Evolutionary conservation across 495 filamentous ascomycete species (phyloP), one percentile per base, ranked within the genome.

Genomic region (Elasticomyces elasticus): DNA sequence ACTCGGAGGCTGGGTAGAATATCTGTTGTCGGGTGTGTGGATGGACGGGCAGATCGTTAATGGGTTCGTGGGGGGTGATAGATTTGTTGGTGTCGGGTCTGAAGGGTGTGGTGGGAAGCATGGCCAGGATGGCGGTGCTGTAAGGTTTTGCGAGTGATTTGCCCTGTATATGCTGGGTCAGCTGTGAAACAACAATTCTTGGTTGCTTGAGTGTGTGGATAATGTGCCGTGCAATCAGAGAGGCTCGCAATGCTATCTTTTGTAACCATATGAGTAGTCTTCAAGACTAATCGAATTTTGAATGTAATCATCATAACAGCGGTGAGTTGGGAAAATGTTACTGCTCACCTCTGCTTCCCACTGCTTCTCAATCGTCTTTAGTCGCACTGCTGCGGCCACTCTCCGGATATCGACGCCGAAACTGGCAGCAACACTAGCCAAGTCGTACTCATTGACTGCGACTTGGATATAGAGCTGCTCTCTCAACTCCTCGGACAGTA

Each of bases 281-380:
- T 96, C 76, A 91, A 96, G 91, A 96, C 91, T 95, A 95, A 98
- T 96, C 91, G 89, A 84, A 75, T 74, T 77, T 64, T 51, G 38
- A 55, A 82, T 81, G 79, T 77, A 79, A 74, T 87, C 85, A 82
- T 84, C 84, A 84, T 82, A 68, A 51, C 67, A 71, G 60, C 58
- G 48, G 49, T 61, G 37, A 45, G 46, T 50, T 56, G 46, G 59
- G 55, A 65, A 56, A 63, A 55, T 65, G 68, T 69, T 48, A 46
- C 61, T 9, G 59, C 77, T 67, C 74, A 95, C 92, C 76, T 86
- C 74, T 54, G 75, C 65, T 53, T 75, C 64, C 86, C 72, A 87
- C 52, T 82, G 71, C 69, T 85, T 87, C 73, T 97, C 90, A 54
- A 97, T 69, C 63, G 85, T 82, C 67, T 90, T 92, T 64, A 98